Base-by-base conservation (phyloP, 1,139 yeast genomes). In the Geotrichum klebahnii region DNA sequence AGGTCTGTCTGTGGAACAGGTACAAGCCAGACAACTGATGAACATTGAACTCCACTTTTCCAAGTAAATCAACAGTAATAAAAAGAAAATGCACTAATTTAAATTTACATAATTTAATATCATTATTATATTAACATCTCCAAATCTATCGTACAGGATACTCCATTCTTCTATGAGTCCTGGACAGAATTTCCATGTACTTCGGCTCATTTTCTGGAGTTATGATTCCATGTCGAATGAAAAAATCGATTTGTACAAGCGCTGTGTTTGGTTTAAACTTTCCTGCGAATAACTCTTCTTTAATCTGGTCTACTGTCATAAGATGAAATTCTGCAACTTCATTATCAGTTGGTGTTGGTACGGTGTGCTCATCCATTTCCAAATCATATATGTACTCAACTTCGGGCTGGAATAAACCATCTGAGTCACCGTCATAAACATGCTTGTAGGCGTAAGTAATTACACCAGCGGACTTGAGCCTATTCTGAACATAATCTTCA, bases 181-280 rank as follows among this genome's bases (percentile, higher is more conserved):
- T 75, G 19, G 69, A 62, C 16, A 73, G 70, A 5, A 90, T 75
- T 59, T 81, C 82, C 23, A 77, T 55, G 57, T 76, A 87, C 54
- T 82, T 74, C 0, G 80, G 78, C 59, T 88, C 96, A 42, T 69
- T 72, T 40, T 78, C 83, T 0, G 81, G 72, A 0, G 80, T 76
- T 22, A 88, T 63, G 32, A 74, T 63, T 1, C 96, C 96, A 61
- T 85, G 92, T 59, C 98, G 79, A 20, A 90, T 76, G 55, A 92
- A 72, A 60, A 92, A 92, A 61, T 92, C 97, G 22, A 89, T 72
- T 36, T 85, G 74, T 2, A 90, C 82, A 45, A 84, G 55, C 0
- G 84, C 95, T 67, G 96, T 85, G 60, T 92, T 92, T 38, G 96
- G 96, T 66, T 92, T 92, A 71, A 92, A 92, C 57, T 81, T 78